phyloP scores from a whole-genome alignment of 257 asterid species.

The Solanum chilense region DNA sequence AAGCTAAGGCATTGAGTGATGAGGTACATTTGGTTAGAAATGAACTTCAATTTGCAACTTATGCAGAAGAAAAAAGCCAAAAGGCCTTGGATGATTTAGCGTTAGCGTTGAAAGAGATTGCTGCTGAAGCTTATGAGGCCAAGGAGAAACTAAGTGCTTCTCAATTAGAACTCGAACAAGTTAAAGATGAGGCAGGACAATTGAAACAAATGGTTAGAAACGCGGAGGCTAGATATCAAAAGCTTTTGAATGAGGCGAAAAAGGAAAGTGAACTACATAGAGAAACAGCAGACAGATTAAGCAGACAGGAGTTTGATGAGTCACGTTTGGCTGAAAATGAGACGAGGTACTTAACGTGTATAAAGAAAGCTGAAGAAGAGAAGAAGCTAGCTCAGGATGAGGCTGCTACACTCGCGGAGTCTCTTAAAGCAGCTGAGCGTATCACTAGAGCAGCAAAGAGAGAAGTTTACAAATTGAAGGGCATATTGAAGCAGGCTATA shows the following conservation, averaged over 20 bases:
- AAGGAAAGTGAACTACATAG: constrained; percentile 39
- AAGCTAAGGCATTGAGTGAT: not conserved
- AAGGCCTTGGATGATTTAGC: constrained; percentile 90
- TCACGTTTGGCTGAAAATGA: constrained; percentile 71
- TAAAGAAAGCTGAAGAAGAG: constrained; percentile 66
- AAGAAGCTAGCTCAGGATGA: constrained; percentile 39
- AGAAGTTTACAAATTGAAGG: constrained; percentile 50
- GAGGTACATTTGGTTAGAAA: constrained; percentile 31
- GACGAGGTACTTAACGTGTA: constrained; percentile 55
- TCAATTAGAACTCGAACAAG: constrained; percentile 27
- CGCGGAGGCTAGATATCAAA: constrained; percentile 26
- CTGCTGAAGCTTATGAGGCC: constrained; percentile 38
- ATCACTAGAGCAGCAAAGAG: constrained; percentile 38
- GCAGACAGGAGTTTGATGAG: constrained; percentile 62
- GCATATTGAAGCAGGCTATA: constrained; percentile 68
- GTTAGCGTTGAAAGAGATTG: constrained; percentile 64
- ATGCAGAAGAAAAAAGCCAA: constrained; percentile 60
- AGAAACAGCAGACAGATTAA: constrained; percentile 42
- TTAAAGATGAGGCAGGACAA: constrained; percentile 27
- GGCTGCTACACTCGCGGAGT: constrained; percentile 22
- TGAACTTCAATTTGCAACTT: constrained; percentile 41
- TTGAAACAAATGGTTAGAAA: constrained; percentile 26
- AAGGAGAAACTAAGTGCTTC: constrained; percentile 28
- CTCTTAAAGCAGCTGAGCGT: constrained; percentile 38
- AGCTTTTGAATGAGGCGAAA: constrained; percentile 34